These are phyloP conservation scores for Mollisiaceae sp. DNA, from an alignment of 2,329 filamentous ascomycete species.

Conservation along the genomic window DNA sequence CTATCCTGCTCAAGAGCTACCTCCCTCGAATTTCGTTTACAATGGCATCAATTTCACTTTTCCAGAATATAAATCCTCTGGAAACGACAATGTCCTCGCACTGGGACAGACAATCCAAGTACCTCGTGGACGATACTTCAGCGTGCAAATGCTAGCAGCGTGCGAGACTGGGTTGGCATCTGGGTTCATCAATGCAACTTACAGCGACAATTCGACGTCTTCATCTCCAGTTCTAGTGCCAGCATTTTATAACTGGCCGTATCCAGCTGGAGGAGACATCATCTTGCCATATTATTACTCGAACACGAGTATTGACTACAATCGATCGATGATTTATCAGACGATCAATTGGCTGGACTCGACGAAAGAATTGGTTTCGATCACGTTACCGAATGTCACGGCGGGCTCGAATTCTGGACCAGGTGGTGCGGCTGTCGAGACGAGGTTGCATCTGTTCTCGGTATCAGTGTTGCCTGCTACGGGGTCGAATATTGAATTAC, in stretches of 20 bases:
- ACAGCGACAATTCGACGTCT: background rate
- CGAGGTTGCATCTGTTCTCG: conserved; percentile 1
- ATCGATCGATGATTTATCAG: background rate
- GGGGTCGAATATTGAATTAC: background rate
- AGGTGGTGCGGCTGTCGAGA: background rate
- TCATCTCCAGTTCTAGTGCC: background rate
- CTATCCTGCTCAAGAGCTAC: background rate
- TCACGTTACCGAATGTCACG: conserved; percentile 3
- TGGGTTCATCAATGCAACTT: background rate
- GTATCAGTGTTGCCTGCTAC: background rate
- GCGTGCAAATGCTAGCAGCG: background rate
- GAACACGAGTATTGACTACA: conserved; percentile 4
- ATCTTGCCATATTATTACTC: conserved; percentile 2
- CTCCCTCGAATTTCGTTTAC: background rate
- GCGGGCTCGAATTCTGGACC: conserved; percentile 3
- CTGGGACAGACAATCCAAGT: conserved; percentile 1
- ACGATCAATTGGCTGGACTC: conserved; percentile 2
- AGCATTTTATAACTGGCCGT: conserved; percentile 2
- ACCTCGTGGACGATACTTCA: background rate
- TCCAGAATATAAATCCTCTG: background rate
- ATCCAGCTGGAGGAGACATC: background rate
- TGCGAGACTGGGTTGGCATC: conserved; percentile 4
- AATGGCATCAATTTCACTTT: conserved; percentile 3
- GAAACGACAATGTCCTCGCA: conserved; percentile 2
- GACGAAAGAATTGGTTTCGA: conserved; percentile 3